phyloP scores from a whole-genome alignment of 192 early-diverging fungal genomes.

The Coemansia sp. region DNA sequence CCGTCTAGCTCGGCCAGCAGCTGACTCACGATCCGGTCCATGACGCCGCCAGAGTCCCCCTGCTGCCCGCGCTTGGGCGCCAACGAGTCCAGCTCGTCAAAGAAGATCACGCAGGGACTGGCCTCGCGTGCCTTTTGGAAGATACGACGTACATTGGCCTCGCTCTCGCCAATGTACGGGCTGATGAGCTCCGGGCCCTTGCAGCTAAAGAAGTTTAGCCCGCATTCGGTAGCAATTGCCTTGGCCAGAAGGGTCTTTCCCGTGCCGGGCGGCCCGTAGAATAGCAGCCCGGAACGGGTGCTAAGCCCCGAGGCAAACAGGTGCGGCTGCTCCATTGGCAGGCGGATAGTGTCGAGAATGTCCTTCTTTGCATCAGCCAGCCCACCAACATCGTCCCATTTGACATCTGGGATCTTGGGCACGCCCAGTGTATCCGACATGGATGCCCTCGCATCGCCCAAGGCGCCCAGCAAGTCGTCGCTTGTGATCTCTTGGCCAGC shows the following conservation, averaged over 20 bases:
- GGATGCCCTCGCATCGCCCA: conserved; percentile 68
- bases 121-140: conserved; percentile 97
- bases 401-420: conserved; percentile 96
- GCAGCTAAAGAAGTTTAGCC: conserved; percentile 96
- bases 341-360: conserved; percentile 92
- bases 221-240: conserved; percentile 95
- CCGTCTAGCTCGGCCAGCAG: conserved; percentile 95
- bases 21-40: conserved; percentile 98
- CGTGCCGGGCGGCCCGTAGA: conserved; percentile 97
- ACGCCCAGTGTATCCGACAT: conserved; percentile 93
- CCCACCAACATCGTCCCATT: conserved; percentile 98
- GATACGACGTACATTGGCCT: conserved; percentile 92
- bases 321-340: conserved; percentile 93
- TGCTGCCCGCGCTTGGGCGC: conserved; percentile 97
- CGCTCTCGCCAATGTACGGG: conserved; percentile 99
- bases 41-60: conserved; percentile 97
- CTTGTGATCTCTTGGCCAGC: conserved; percentile 72
- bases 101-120: conserved; percentile 96
- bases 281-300: conserved; percentile 85
- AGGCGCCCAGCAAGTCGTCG: conserved; percentile 73
- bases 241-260: conserved; percentile 99
- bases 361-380: conserved; percentile 85
- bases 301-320: conserved; percentile 93
- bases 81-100: conserved; percentile 97
- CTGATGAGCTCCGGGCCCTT: conserved; percentile 98